Conservation (phyloP, 768 basidiomycete species). For the Mycena polygramma region DNA sequence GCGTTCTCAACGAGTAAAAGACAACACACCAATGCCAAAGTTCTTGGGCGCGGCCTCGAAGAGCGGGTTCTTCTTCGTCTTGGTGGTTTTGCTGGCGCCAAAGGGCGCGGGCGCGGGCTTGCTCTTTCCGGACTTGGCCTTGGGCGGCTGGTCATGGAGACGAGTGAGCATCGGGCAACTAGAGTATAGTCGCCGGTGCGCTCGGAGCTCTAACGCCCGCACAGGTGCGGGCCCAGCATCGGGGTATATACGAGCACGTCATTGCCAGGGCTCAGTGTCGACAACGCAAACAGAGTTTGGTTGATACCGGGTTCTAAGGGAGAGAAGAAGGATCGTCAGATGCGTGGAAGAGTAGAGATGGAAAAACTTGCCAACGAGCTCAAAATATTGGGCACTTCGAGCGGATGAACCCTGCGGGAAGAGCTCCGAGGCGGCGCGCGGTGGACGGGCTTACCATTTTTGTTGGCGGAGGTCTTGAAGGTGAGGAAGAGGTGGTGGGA, state of each 20-base stretch:
- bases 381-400: constrained; percentile 39
- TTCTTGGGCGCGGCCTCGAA: constrained; percentile 93
- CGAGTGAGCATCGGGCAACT: constrained; percentile 60
- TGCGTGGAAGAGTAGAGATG: background rate
- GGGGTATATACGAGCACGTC: constrained; percentile 25
- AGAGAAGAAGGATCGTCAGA: constrained; percentile 12
- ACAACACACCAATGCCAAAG: constrained; percentile 89
- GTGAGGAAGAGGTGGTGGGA: constrained; percentile 1
- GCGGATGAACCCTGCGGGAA: constrained; percentile 54
- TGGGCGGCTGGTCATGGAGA: constrained; percentile 97
- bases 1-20: constrained; percentile 2
- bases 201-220: constrained; percentile 71
- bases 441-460: constrained; percentile 66
- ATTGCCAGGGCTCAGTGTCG: constrained; percentile 41
- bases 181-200: constrained; percentile 48
- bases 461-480: constrained; percentile 55
- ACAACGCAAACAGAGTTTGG: constrained; percentile 21
- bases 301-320: constrained; percentile 16
- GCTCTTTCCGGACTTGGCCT: constrained; percentile 75
- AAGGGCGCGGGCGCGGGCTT: constrained; percentile 90
- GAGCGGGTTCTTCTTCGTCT: constrained; percentile 93
- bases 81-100: constrained; percentile 80
- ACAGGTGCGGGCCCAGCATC: constrained; percentile 34
- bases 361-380: constrained; percentile 67
- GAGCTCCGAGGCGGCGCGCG: constrained; percentile 51